These are phyloP conservation scores for Aciculoconidium aculeatum DNA, from an alignment of 805 yeast genomes.

Conservation along the genomic window DNA sequence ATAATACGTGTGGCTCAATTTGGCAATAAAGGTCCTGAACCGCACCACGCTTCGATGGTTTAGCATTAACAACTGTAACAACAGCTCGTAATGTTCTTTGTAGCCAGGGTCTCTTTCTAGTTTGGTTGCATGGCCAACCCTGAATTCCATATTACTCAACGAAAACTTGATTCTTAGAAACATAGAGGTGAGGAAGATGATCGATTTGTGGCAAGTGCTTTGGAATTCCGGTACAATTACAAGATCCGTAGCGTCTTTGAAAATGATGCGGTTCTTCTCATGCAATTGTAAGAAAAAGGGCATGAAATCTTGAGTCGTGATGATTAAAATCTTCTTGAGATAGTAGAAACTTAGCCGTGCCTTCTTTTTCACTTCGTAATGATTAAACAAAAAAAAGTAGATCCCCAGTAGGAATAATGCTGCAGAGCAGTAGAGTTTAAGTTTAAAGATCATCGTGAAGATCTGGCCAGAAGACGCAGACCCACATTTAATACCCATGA, in stretches of 20 bases:
- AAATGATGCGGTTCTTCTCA: conserved; percentile 7
- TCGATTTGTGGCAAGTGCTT: conserved; percentile 14
- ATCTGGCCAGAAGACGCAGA: conserved; percentile 9
- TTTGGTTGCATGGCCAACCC: conserved; percentile 14
- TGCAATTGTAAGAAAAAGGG: conserved; percentile 13
- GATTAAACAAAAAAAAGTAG: conserved; percentile 36
- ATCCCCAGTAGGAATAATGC: conserved; percentile 32
- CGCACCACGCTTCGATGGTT: conserved; percentile 2
- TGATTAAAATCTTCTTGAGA: conserved; percentile 26
- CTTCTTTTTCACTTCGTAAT: conserved; percentile 33
- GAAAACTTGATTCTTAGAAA: conserved; percentile 6
- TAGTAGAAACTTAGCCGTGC: conserved; percentile 31
- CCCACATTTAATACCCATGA: conserved; percentile 5
- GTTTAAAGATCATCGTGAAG: conserved; percentile 11
- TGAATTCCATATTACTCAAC: conserved; percentile 4
- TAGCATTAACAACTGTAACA: conserved; percentile 2
- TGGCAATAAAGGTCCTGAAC: conserved; percentile 12
- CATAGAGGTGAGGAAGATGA: conserved; percentile 8
- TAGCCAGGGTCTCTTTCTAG: conserved; percentile 14
- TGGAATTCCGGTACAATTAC: conserved; percentile 15
- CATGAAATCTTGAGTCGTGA: conserved; percentile 14
- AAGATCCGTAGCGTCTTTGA: conserved; percentile 14
- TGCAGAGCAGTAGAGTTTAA: conserved; percentile 24
- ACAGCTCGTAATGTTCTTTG: conserved; percentile 7
- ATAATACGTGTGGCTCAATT: conserved; percentile 52